phyloP scores from a whole-genome alignment of 192 early-diverging fungal species.

The Entomortierella lignicola region DNA sequence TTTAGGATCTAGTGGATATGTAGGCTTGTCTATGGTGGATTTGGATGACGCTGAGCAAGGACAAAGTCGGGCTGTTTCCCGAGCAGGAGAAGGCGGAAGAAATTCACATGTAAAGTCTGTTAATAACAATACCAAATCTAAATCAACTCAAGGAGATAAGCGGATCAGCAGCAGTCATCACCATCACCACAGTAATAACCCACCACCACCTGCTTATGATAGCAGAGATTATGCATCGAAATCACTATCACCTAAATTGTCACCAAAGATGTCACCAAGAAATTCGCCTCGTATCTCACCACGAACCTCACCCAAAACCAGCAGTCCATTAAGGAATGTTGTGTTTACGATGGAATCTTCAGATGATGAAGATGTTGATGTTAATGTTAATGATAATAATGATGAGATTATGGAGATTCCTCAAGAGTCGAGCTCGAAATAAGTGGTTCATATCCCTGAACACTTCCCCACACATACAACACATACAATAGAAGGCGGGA shows the following conservation, averaged over 20 bases:
- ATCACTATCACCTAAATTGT: slow-evolving; percentile 5
- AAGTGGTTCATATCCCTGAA: too few relatives aligned
- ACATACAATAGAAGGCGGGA: too few relatives aligned
- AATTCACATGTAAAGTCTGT: not conserved
- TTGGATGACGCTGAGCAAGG: slow-evolving; percentile 47
- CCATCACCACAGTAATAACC: slow-evolving; percentile 3
- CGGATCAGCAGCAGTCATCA: slow-evolving; percentile 2
- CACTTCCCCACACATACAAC: too few relatives aligned
- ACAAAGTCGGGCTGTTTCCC: slow-evolving; percentile 22
- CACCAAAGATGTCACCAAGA: slow-evolving; percentile 9
- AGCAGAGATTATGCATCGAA: slow-evolving; percentile 27
- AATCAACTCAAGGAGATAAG: not conserved
- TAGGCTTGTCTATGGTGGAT: slow-evolving; percentile 36
- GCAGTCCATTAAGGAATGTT: slow-evolving; percentile 47
- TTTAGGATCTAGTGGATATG: slow-evolving; percentile 39
- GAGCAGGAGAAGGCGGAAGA: slow-evolving; percentile 27
- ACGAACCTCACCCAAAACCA: slow-evolving; percentile 38
- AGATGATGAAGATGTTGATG: slow-evolving; percentile 29
- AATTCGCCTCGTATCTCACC: slow-evolving; percentile 22
- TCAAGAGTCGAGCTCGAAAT: not conserved
- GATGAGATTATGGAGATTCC: not conserved
- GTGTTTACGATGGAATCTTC: slow-evolving; percentile 41
- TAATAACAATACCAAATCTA: not conserved
- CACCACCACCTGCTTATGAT: slow-evolving; percentile 16
- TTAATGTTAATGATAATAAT: not conserved